Base-by-base conservation (phyloP, 2,329 filamentous ascomycete genomes). In the Ilyonectria mors-panacis region DNA sequence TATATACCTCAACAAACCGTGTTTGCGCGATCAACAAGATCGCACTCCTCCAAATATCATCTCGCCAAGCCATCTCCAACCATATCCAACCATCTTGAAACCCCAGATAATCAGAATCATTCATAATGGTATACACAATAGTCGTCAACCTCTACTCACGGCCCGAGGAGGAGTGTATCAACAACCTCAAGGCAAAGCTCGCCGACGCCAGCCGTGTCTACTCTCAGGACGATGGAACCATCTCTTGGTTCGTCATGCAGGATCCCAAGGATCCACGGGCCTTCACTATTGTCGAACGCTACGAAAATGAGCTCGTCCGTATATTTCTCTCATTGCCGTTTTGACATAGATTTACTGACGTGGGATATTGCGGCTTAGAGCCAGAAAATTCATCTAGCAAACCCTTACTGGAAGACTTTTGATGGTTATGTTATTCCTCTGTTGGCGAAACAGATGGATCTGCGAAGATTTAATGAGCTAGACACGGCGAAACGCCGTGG, bases 201-300 rank as follows among this genome's bases (percentile, higher is more conserved):
- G 87, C 91, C 77, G 92, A 94, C 78, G 92, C 92, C n/a, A 90
- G 90, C 66, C 86, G 89, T 69, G 86, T 94, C 69, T 94, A 94
- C 82, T 88, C 86, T 70, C 85, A 92, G 70, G 92, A 94, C 82
- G 88, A 88, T 76, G 92, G 94, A 83, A 93, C 88, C 0, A 76
- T 91, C 65, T 87, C 84, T 51, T 94, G 92, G 92, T 89, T 93
- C 80, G 92, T 94, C 69, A 94, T 94, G 92, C 92, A 94, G 82
- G 90, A 91, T 74, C 86, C 89, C 65, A 84, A 88, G 74, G 92
- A 94, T 78, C 85, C 86, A 50, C 85, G 91, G 65, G 89, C 90
- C 56, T 94, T 94, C 80, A 93, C 90, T 54, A 92, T 94, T 74
- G 91, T 94, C 53, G 92, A 94, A 82, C 84, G 92, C 35, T 94